Evolutionary conservation across 2,329 filamentous ascomycete genomes (phyloP), one percentile per base, ranked within the genome.

Genomic region (Fusarium temperatum): DNA sequence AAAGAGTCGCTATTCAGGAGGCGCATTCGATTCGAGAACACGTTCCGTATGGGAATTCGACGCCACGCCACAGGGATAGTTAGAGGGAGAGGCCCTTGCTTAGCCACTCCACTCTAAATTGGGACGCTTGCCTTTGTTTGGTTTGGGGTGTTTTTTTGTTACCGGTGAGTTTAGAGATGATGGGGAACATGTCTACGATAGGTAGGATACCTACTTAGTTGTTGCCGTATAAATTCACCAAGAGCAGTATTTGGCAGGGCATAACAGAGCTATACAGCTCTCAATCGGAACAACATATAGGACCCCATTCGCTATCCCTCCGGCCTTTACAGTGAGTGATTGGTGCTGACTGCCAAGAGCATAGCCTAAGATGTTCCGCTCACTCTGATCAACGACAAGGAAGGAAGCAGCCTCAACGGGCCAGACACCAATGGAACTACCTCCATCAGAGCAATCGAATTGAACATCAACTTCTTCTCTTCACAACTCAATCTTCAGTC

Each of bases 21-120:
- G 68, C 63, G 72, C 53, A 72, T 72, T 64, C 41, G 42, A 72
- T 66, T 75, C 65, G 61, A 75, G 72, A 75, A 70, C 72, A 75
- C 72, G 72, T 75, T 73, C 72, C 59, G 44, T 54, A 70, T 67
- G 41, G 42, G 61, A 74, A 72, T 48, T 66, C 54, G 47, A 73
- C 72, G 72, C 72, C 72, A 74, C 72, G 56, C 51, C 36, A 55
- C 51, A 55, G 36, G 51, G 36, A 55, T 36, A 50, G 17, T 20
- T 36, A 26, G 50, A 26, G 32, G 41, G 53, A 42, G 50, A 67
- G 63, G 47, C 32, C 62, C 45, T 32, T 64, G 63, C 72, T 72
- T n/a, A 75, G 72, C 72, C 72, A 75, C 72, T 68, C 63, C 66
- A 63, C 63, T 48, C 51, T 51, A 70, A 32, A 57, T 50, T 14